These are phyloP conservation scores for Chrysophaeum taylorii DNA, from an alignment of 352 stramenopile species.

Conservation along the genomic window DNA sequence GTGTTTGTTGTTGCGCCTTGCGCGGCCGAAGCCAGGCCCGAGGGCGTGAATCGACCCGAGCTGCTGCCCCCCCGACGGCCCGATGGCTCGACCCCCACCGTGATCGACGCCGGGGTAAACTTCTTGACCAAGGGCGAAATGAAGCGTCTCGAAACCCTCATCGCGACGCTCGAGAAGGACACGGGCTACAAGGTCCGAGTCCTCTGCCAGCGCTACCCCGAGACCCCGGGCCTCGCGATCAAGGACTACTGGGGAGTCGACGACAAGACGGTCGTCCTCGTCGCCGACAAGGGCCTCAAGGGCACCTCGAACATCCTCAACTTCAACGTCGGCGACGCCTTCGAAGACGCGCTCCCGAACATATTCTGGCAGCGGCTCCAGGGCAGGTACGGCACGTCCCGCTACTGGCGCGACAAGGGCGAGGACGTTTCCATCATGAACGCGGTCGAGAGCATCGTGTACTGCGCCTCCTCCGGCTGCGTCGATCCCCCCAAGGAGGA, in stretches of 20 bases:
- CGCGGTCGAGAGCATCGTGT: conserved; percentile 11
- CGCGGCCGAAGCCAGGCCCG: neutral
- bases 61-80: conserved; percentile 39
- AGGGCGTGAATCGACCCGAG: conserved; percentile 49
- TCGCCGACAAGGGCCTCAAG: conserved; percentile 43
- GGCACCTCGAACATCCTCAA: conserved; percentile 47
- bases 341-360: conserved; percentile 51
- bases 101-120: conserved; percentile 3
- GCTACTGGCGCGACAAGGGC: conserved; percentile 18
- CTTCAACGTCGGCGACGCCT: conserved; percentile 55
- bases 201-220: conserved; percentile 51
- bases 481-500: neutral
- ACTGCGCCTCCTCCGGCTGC: conserved; percentile 5
- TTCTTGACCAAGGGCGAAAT: conserved; percentile 34
- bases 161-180: conserved; percentile 42
- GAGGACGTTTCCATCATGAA: conserved; percentile 17
- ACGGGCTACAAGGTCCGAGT: conserved; percentile 48
- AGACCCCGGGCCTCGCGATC: conserved; percentile 46
- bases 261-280: conserved; percentile 55
- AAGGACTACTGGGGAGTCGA: conserved; percentile 56
- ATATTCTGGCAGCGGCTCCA: conserved; percentile 53
- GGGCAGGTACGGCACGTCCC: conserved; percentile 16
- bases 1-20: no score
- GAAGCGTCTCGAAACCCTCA: conserved; percentile 42
- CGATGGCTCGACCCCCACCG: conserved; percentile 24